These are phyloP conservation scores for Trichaptum fuscoviolaceum DNA, from an alignment of 768 basidiomycete genomes.

Conservation along the genomic window DNA sequence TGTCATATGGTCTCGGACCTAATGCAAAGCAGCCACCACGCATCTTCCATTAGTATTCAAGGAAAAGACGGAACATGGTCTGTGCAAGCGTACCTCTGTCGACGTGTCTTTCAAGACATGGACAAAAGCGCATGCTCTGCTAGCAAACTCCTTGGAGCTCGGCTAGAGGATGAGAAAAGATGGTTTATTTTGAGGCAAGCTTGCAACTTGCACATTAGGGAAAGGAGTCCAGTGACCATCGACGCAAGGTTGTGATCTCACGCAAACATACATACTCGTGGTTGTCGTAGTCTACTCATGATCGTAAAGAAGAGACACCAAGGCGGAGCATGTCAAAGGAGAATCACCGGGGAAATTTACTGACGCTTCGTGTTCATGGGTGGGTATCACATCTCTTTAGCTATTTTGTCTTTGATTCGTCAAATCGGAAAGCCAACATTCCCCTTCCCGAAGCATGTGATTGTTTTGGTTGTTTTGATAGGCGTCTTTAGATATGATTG, in stretches of 20 bases:
- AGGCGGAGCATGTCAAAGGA: not conserved
- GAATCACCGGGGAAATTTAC: not conserved
- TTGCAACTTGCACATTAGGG: not conserved
- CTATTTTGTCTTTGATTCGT: not conserved
- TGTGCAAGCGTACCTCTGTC: not conserved
- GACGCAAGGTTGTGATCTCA: not conserved
- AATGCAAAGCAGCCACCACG: not conserved
- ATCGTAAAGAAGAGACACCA: not conserved
- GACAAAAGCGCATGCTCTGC: not conserved
- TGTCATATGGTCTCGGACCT: not conserved
- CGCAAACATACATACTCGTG: not conserved
- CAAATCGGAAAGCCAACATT: not conserved
- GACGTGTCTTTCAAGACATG: not conserved
- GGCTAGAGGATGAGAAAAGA: not conserved
- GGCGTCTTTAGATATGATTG: too few relatives aligned
- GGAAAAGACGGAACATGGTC: not conserved
- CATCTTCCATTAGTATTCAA: not conserved
- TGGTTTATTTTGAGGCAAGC: not conserved
- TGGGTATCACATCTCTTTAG: not conserved
- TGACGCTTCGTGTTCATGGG: not conserved
- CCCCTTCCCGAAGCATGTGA: not conserved
- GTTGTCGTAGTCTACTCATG: not conserved
- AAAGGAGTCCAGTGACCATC: not conserved
- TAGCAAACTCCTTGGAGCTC: not conserved
- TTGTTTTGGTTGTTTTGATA: not conserved